Evolutionary conservation across 805 yeast species (phyloP).

Genomic region (Teunomyces pallodes): DNA sequence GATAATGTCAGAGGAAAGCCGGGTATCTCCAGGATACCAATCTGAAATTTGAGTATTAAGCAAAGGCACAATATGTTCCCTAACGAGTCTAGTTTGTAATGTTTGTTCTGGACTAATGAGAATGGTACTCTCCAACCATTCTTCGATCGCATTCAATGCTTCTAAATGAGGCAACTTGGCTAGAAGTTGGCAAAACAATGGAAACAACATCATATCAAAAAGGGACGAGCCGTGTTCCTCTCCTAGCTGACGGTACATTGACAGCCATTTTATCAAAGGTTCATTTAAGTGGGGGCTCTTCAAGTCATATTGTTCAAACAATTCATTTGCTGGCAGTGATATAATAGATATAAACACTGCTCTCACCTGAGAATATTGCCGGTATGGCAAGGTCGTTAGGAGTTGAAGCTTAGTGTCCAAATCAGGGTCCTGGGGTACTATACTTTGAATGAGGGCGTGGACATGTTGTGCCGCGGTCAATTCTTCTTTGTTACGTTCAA

Average conservation of each 20-base stretch:
- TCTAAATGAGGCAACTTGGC: not conserved
- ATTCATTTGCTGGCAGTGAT: not conserved
- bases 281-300: slow-evolving; percentile 5
- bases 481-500: not conserved
- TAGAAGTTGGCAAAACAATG: slow-evolving; percentile 1
- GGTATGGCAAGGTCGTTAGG: not conserved
- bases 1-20: slow-evolving; percentile 15
- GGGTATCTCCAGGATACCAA: slow-evolving; percentile 16
- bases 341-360: slow-evolving; percentile 11
- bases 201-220: slow-evolving; percentile 21
- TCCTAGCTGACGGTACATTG: slow-evolving; percentile 10
- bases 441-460: not conserved
- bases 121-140: slow-evolving; percentile 16
- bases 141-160: slow-evolving; percentile 11
- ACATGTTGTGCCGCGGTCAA: slow-evolving; percentile 5
- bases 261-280: slow-evolving; percentile 14
- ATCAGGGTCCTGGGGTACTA: not conserved
- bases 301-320: slow-evolving; percentile 10
- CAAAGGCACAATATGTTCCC: slow-evolving; percentile 19
- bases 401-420: not conserved
- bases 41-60: slow-evolving; percentile 7
- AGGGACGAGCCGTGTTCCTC: slow-evolving; percentile 1
- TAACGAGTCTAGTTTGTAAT: slow-evolving; percentile 11
- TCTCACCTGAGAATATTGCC: not conserved
- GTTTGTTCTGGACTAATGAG: slow-evolving; percentile 11